Evolutionary conservation across 768 basidiomycete genomes (phyloP), one percentile per base, ranked within the genome.

Genomic region (Stropharia rugosoannulata): DNA sequence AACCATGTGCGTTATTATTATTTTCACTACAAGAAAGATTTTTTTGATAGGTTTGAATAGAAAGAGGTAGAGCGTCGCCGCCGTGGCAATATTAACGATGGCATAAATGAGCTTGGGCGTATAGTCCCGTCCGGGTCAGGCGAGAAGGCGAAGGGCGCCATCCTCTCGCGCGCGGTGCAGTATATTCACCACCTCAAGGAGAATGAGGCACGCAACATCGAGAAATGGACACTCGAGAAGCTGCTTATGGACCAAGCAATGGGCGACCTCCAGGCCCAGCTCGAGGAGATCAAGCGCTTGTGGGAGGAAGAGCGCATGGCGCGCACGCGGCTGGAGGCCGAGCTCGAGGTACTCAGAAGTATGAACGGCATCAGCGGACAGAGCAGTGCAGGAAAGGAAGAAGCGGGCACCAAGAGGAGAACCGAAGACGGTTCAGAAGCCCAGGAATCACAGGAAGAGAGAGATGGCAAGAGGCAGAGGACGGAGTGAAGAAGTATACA

Each of bases 1-100:
- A 92, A 92, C 55, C 90, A 92, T 68, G 89, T 87, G 65, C 32
- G 85, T 75, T 32, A 29, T 37, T 39, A 10, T 38, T 53, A 15
- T 19, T 10, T 49, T 5, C 16, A 9, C 48, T 63, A n/a, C 60
- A 25, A 39, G 22, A 12, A 39, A 42, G 49, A 39, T 19, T 12
- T 49, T 13, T 50, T 38, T 18, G 57, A 12, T 16, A 29, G 12
- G n/a, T 22, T 49, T 60, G 49, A 32, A 32, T 74, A 98, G 95
- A 98, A 98, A 92, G 95, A 98, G 75, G 95, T 98, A 11, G 96
- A 99, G 70, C 89, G 96, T 51, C 85, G 93, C 37, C 87, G 96
- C 51, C 81, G 96, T 45, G 95, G 95, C 15, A 94, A 94, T 62
- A 98, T 99, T 73, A 97, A 96, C 72, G 90, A 95, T 59, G 95